Evolutionary conservation across 352 stramenopile species (phyloP).

Genomic region (Phytophthora sojae): DNA sequence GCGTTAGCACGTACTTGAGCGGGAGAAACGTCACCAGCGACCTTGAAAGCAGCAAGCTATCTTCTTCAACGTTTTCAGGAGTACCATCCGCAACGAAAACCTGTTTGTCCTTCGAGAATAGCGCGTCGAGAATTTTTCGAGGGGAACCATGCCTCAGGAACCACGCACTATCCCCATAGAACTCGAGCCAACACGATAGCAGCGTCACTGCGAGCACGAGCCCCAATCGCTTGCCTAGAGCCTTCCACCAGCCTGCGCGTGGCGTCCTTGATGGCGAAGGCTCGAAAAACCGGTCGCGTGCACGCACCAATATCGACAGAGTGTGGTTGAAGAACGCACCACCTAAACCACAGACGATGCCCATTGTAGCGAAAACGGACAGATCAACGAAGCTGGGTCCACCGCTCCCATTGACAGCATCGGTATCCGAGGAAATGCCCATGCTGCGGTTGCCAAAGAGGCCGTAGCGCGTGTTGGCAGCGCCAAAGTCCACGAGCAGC

Average conservation of each 20-base stretch:
- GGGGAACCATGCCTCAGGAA: conserved; percentile 81
- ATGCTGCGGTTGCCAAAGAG: conserved; percentile 79
- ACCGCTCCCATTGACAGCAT: conserved; percentile 47
- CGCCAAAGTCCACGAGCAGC: conserved; percentile 70
- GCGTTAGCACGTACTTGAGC: conserved; percentile 81
- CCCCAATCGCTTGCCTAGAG: conserved; percentile 64
- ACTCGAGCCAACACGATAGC: conserved; percentile 75
- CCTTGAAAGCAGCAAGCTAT: conserved; percentile 73
- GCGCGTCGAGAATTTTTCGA: conserved; percentile 62
- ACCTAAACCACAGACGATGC: conserved; percentile 71
- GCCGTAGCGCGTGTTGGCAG: conserved; percentile 68
- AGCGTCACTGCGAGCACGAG: conserved; percentile 68
- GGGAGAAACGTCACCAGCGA: conserved; percentile 80
- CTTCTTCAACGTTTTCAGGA: conserved; percentile 28
- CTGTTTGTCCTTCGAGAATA: conserved; percentile 75
- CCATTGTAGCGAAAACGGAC: conserved; percentile 69
- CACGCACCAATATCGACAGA: conserved; percentile 69
- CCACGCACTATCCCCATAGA: conserved; percentile 84
- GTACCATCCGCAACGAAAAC: conserved; percentile 43
- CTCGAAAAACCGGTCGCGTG: conserved; percentile 61
- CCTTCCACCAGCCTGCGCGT: conserved; percentile 46
- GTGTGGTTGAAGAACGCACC: conserved; percentile 77
- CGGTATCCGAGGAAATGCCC: conserved; percentile 56
- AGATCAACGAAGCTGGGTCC: conserved; percentile 61
- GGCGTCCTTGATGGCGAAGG: conserved; percentile 13